phyloP scores from a whole-genome alignment of 1,139 yeast genomes.

The Taphrina wiesneri region DNA sequence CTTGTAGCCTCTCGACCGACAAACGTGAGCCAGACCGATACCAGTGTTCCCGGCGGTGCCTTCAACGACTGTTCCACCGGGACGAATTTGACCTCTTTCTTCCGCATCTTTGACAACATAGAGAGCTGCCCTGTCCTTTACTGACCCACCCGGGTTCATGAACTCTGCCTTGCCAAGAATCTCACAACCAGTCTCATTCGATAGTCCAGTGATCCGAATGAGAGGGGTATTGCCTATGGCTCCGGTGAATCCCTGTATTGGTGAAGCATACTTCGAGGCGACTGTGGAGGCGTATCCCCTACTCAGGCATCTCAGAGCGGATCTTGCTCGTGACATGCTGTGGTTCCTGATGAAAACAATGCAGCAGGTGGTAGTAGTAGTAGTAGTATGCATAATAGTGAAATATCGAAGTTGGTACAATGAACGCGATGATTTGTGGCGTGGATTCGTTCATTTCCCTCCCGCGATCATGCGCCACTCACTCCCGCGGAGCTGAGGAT shows the following conservation, averaged over 20 bases:
- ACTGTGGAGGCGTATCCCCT: conserved; percentile 18
- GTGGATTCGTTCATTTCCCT: neutral
- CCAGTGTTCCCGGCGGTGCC: conserved; percentile 85
- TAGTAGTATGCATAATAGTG: too few species aligned
- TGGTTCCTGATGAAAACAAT: neutral
- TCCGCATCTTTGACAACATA: conserved; percentile 80
- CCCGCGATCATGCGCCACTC: neutral
- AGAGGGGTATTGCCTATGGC: conserved; percentile 90
- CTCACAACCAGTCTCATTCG: conserved; percentile 66
- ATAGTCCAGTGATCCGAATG: conserved; percentile 62
- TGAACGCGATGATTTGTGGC: neutral
- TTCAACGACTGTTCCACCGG: conserved; percentile 73
- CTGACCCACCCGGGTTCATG: conserved; percentile 94
- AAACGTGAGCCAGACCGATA: conserved; percentile 84
- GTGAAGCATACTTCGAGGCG: conserved; percentile 23
- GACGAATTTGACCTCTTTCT: conserved; percentile 59
- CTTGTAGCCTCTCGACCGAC: conserved; percentile 78
- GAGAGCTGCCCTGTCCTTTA: conserved; percentile 87
- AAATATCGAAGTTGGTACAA: too few species aligned
- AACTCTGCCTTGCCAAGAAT: conserved; percentile 87
- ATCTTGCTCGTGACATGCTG: neutral
- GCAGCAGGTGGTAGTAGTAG: too few species aligned
- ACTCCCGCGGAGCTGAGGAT: too few species aligned
- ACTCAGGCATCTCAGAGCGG: neutral
- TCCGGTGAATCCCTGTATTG: conserved; percentile 58